Percentiles rank a stretch among this genome's conserved stretches.
phyloP scores from a whole-genome alignment of 2,329 filamentous ascomycete genomes.

The Fusarium sororula region DNA sequence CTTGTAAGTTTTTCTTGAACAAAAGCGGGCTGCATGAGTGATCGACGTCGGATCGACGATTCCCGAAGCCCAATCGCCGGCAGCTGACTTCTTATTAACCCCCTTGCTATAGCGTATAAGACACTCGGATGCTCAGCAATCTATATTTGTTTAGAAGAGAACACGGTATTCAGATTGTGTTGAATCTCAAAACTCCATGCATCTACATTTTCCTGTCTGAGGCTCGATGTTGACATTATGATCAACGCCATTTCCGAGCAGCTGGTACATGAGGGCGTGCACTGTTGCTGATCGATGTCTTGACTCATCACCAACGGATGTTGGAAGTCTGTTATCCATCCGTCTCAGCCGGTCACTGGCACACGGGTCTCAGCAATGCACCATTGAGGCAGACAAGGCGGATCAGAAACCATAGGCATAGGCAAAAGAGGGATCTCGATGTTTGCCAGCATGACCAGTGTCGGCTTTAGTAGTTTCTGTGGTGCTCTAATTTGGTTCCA shows the following conservation, averaged over 20 bases:
- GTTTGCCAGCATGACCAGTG: neutral
- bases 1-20: neutral
- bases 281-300: neutral
- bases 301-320: neutral
- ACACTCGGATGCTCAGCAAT: neutral
- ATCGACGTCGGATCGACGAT: slow-evolving; percentile 35
- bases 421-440: neutral
- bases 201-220: neutral
- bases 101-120: slow-evolving; percentile 5
- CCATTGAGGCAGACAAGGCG: neutral
- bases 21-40: slow-evolving; percentile 24
- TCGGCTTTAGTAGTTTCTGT: neutral
- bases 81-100: neutral
- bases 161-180: neutral
- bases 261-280: neutral
- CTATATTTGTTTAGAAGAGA: neutral
- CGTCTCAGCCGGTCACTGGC: neutral
- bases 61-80: slow-evolving; percentile 28
- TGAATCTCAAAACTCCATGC: neutral
- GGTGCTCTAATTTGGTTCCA: neutral
- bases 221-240: slow-evolving; percentile 1
- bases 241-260: slow-evolving; percentile 10
- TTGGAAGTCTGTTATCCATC: neutral
- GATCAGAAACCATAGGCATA: neutral
- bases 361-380: neutral